Conservation (phyloP, 257 asterid genomes). For the Gynochthodes officinalis region DNA sequence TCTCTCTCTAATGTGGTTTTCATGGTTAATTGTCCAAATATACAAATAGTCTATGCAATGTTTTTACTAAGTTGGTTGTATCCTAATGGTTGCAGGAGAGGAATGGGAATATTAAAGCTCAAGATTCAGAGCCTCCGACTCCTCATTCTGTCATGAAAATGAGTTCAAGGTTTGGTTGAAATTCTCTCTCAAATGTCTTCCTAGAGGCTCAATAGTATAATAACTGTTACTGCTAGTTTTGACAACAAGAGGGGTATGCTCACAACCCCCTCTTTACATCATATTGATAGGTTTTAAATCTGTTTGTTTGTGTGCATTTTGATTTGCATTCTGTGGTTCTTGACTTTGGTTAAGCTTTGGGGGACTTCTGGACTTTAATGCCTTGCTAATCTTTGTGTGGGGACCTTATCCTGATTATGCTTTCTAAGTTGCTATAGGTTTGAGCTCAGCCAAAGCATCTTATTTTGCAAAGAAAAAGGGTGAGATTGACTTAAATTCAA, state of each 20-base stretch:
- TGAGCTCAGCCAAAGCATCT: constrained; percentile 6
- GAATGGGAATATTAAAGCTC: constrained; percentile 64
- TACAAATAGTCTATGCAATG: neutral
- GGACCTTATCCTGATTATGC: neutral
- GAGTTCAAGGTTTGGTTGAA: constrained; percentile 63
- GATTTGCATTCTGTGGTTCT: neutral
- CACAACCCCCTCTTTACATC: neutral
- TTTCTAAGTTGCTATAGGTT: neutral
- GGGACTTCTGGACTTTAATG: constrained; percentile 1
- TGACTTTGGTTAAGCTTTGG: neutral
- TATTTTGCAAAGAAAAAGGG: neutral
- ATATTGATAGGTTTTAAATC: neutral
- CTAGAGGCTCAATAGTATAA: neutral
- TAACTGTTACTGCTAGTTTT: neutral
- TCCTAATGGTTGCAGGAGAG: constrained; percentile 58
- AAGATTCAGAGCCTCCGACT: constrained; percentile 73
- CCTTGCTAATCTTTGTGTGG: neutral
- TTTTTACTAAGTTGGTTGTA: neutral
- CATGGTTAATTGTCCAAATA: neutral
- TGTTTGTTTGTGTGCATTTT: neutral
- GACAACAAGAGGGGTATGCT: neutral
- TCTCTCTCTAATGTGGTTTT: neutral
- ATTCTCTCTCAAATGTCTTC: neutral
- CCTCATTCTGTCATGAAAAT: constrained; percentile 62
- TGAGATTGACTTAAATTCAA: neutral